Percentiles rank a stretch among this genome's conserved stretches.
These are phyloP conservation scores for Microbotryomycetes sp. DNA, from an alignment of 1,284 basidiomycete genomes.

Conservation along the genomic window DNA sequence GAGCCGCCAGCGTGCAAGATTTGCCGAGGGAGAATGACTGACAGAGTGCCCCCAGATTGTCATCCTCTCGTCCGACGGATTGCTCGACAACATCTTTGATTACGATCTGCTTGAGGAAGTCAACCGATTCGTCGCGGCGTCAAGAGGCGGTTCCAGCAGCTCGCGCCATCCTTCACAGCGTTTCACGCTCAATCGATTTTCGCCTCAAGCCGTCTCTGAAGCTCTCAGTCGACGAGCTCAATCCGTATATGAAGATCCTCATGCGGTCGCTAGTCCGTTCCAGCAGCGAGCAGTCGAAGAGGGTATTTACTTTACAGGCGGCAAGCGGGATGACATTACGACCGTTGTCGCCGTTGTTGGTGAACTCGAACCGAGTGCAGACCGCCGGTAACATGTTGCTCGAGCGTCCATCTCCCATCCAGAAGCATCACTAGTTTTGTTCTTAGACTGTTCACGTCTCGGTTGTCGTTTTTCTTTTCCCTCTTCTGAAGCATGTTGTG, in stretches of 20 bases:
- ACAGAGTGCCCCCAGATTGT: slow-evolving; percentile 49
- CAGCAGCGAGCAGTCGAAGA: slow-evolving; percentile 51
- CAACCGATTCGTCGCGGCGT: slow-evolving; percentile 50
- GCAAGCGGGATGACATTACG: slow-evolving; percentile 45
- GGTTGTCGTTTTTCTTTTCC: not conserved
- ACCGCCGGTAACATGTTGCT: not conserved
- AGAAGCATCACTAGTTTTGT: no score
- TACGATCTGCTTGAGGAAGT: slow-evolving; percentile 89
- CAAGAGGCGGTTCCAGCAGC: not conserved
- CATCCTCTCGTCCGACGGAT: slow-evolving; percentile 79
- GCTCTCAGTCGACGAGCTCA: slow-evolving; percentile 48
- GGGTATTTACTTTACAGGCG: slow-evolving; percentile 47
- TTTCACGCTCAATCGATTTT: slow-evolving; percentile 40
- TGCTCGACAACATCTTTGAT: slow-evolving; percentile 92
- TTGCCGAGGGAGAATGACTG: not conserved
- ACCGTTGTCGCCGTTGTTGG: slow-evolving; percentile 44
- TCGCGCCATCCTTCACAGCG: slow-evolving; percentile 23
- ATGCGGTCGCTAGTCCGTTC: slow-evolving; percentile 48
- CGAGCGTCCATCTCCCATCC: no score
- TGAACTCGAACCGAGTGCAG: slow-evolving; percentile 32
- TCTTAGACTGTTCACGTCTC: not conserved
- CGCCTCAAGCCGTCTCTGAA: slow-evolving; percentile 49
- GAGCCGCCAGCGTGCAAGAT: not conserved
- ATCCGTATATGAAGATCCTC: slow-evolving; percentile 46
- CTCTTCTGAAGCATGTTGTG: not conserved